phyloP scores from a whole-genome alignment of 1,284 basidiomycete genomes.

The Ceratobasidium sp. region DNA sequence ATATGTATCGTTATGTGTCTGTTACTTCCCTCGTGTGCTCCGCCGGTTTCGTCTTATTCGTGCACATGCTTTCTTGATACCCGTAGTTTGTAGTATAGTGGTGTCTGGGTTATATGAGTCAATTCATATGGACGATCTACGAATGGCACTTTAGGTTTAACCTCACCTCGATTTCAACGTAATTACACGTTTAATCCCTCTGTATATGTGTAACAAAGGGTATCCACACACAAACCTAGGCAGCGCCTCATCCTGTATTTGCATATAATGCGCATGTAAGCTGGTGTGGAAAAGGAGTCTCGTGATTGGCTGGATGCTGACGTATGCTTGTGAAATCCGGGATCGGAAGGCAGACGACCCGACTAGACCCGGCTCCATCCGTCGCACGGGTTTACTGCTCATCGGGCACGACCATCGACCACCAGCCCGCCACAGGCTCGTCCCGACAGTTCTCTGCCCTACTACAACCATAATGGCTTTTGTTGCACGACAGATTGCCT shows the following conservation, averaged over 20 bases:
- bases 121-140: background rate
- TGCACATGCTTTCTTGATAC: background rate
- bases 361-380: constrained; percentile 28
- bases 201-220: too few relatives aligned
- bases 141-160: background rate
- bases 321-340: constrained; percentile 26
- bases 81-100: background rate
- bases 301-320: constrained; percentile 24
- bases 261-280: too few relatives aligned
- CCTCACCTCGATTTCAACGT: too few relatives aligned
- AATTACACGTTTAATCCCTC: too few relatives aligned
- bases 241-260: too few relatives aligned
- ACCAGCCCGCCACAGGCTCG: background rate
- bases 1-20: constrained; percentile 29
- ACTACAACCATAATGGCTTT: background rate
- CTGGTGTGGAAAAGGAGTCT: background rate
- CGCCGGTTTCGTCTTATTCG: background rate
- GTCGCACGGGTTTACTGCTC: background rate
- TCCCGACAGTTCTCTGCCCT: background rate
- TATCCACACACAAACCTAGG: too few relatives aligned
- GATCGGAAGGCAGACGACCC: constrained; percentile 8
- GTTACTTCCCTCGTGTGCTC: background rate
- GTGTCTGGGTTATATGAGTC: background rate
- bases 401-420: constrained; percentile 32
- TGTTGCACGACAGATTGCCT: background rate